Percentiles rank a stretch among this genome's conserved stretches.
Conservation (phyloP, 768 basidiomycete species). For the Auriscalpium microsporum region DNA sequence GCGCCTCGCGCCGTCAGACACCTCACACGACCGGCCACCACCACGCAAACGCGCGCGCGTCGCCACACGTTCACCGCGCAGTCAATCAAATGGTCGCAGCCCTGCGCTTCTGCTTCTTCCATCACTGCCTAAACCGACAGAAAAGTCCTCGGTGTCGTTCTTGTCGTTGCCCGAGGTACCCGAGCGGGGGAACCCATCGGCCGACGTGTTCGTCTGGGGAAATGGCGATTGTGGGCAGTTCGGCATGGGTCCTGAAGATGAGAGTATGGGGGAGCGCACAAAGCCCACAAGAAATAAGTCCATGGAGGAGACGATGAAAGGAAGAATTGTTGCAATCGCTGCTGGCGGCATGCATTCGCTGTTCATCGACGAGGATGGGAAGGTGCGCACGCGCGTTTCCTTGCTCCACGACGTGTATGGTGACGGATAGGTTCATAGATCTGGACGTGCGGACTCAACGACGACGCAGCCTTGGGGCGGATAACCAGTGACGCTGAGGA, state of each 20-base stretch:
- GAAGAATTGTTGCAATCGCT: conserved; percentile 71
- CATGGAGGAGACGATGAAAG: conserved; percentile 67
- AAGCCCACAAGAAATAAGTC: conserved; percentile 72
- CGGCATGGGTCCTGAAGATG: conserved; percentile 63
- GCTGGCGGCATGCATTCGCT: conserved; percentile 88
- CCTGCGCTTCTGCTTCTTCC: too few species aligned
- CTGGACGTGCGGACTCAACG: conserved; percentile 83
- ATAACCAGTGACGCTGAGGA: conserved; percentile 52
- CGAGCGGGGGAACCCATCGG: conserved; percentile 50
- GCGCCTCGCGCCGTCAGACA: conserved; percentile 4
- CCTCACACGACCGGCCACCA: conserved; percentile 6
- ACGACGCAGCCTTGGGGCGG: conserved; percentile 82
- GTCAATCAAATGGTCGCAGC: neutral
- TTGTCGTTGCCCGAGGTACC: conserved; percentile 45
- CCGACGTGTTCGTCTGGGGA: conserved; percentile 80
- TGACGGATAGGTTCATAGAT: conserved; percentile 34
- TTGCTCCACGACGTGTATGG: neutral
- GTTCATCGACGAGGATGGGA: conserved; percentile 83
- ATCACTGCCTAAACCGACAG: neutral
- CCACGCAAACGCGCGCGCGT: conserved; percentile 7
- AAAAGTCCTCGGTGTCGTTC: neutral
- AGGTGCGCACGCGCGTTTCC: conserved; percentile 44
- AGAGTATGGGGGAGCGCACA: conserved; percentile 58
- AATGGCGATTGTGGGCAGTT: conserved; percentile 94
- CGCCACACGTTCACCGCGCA: conserved; percentile 1